Base-by-base conservation (phyloP, 257 asterid species). In the Misopates orontium region DNA sequence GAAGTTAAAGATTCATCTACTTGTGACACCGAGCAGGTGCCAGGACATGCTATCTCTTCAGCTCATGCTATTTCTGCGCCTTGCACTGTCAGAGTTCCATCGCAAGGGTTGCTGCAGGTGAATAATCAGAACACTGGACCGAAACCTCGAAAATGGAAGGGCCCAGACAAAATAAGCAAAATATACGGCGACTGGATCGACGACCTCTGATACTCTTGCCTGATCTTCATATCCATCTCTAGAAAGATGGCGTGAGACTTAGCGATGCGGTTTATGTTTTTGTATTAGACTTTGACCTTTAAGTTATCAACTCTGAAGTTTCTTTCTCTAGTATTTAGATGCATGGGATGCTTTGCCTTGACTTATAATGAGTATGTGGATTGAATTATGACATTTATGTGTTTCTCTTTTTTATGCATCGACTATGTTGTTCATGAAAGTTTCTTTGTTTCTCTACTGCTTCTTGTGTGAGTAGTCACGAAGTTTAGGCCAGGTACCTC, bases 181-280 rank as follows among this genome's bases (percentile, higher is more conserved):
- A 71, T 82, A 17, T 76, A 82, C 23, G 87, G 87, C 4, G 82
- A 82, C 70, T 82, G 87, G 87, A 82, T 82, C 32, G 87, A 82
- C 66, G 87, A 82, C 54, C 60, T 82, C 0, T 80, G 78, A 59
- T 65, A 53, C 50, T 25, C 58, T 49, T 64, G 36, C 36, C 36
- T 2, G 36, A 2, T 28, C 36, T 28, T 28, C 4, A 6, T 28
- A 28, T 28, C 6, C 36, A 2, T 28, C 4, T 2, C 36, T 28
- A 6, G 6, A 28, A 28, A 28, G 36, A 28, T 28, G 36, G 36
- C 6, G 36, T 28, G 36, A 6, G 36, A 6, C 4, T 28, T 28
- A 28, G 6, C 36, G 36, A 28, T 28, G 36, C 36, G 6, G 6
- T 28, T 28, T 6, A 28, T 11, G 12, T 10, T 42, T 10, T 42